A percentile compares a stretch with the other conserved stretches of the same genome.
These are phyloP conservation scores for Oryza officinalis DNA, from an alignment of 176 grass and related monocot genomes.

Conservation along the genomic window DNA sequence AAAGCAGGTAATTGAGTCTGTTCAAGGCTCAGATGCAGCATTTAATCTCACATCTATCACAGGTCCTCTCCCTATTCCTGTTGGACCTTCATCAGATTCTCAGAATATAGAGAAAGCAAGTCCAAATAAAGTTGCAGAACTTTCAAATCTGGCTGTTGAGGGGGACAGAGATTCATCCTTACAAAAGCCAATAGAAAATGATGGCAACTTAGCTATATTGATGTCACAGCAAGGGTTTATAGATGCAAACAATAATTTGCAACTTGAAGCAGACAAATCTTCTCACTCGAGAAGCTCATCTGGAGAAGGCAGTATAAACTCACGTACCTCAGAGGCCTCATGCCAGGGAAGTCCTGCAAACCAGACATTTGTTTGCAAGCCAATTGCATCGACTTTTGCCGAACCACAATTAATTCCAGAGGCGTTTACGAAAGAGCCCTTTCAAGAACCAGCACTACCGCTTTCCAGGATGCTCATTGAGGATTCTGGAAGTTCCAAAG, in stretches of 20 bases:
- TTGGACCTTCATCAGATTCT: conserved; percentile 52
- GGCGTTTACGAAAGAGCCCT: conserved; percentile 47
- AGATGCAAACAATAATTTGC: conserved; percentile 38
- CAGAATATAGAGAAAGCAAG: conserved; percentile 56
- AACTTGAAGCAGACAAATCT: conserved; percentile 51
- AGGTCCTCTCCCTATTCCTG: conserved; percentile 66
- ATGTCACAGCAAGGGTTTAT: conserved; percentile 45
- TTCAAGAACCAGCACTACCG: conserved; percentile 51
- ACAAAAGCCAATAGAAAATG: conserved; percentile 37
- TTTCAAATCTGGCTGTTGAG: conserved; percentile 28
- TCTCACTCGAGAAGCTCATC: conserved; percentile 76
- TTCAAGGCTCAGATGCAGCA: conserved; percentile 69
- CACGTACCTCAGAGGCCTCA: conserved; percentile 73
- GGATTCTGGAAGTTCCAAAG: conserved; percentile 83
- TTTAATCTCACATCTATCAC: conserved; percentile 79
- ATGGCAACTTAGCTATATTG: conserved; percentile 18
- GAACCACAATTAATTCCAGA: conserved; percentile 43
- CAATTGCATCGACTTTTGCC: conserved; percentile 51
- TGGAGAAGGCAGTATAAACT: conserved; percentile 74
- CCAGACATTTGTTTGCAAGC: conserved; percentile 47
- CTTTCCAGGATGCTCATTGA: conserved; percentile 58
- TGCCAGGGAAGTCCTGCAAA: conserved; percentile 68
- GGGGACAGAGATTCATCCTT: conserved; percentile 34
- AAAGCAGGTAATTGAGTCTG: conserved; percentile 94
- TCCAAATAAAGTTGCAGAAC: conserved; percentile 52